phyloP scores from a whole-genome alignment of 805 yeast genomes.

The Starmera caribaea region DNA sequence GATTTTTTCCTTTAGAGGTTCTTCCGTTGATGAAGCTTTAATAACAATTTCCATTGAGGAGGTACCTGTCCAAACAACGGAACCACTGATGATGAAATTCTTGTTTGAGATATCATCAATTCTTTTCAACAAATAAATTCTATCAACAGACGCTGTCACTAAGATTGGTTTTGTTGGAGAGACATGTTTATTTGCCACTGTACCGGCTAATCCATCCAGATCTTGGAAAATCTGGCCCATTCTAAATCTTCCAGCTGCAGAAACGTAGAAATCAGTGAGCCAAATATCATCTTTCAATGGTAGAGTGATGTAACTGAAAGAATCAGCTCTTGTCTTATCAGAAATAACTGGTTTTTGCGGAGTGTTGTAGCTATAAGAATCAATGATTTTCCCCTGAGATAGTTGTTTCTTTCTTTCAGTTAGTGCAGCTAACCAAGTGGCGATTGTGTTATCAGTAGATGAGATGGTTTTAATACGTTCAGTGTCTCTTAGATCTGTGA shows the following conservation, averaged over 20 bases:
- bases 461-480: conserved; percentile 26
- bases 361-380: conserved; percentile 59
- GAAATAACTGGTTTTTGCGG: conserved; percentile 62
- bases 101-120: conserved; percentile 67
- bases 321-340: conserved; percentile 70
- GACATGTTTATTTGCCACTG: conserved; percentile 87
- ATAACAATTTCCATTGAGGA: conserved; percentile 94
- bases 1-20: conserved; percentile 40
- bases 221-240: conserved; percentile 94
- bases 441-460: conserved; percentile 24
- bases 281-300: conserved; percentile 81
- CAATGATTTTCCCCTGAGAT: conserved; percentile 64
- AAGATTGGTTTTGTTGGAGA: conserved; percentile 94
- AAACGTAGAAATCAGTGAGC: conserved; percentile 80
- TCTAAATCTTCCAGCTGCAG: conserved; percentile 84
- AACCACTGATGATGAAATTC: conserved; percentile 81
- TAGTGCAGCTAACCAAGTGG: conserved; percentile 84
- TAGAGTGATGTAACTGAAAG: conserved; percentile 57
- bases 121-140: conserved; percentile 79
- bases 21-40: conserved; percentile 71
- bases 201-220: conserved; percentile 87
- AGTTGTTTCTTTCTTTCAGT: conserved; percentile 60
- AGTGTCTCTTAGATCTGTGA: conserved; percentile 50
- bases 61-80: conserved; percentile 89
- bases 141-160: conserved; percentile 91